phyloP scores from a whole-genome alignment of 768 basidiomycete genomes.

The Coprinopsis strossmayeri region DNA sequence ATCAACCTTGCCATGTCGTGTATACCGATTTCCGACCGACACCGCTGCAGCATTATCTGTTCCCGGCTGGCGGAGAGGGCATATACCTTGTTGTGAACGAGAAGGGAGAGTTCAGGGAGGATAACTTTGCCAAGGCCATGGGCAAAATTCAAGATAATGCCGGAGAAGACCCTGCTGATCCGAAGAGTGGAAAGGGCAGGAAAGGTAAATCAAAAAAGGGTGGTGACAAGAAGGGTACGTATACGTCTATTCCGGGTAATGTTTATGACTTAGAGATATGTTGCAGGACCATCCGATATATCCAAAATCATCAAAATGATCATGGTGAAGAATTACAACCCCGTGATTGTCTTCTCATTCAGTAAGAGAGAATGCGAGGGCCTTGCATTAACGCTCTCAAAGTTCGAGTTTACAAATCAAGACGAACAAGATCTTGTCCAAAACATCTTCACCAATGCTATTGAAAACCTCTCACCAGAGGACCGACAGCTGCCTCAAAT shows the following conservation, averaged over 20 bases:
- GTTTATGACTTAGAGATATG: not conserved
- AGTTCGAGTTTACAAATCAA: conserved; percentile 89
- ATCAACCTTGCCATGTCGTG: conserved; percentile 98
- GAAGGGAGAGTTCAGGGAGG: conserved; percentile 93
- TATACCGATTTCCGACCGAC: conserved; percentile 99
- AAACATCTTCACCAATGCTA: conserved; percentile 91
- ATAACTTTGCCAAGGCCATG: conserved; percentile 98
- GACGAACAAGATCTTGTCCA: conserved; percentile 86
- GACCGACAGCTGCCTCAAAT: conserved; percentile 93
- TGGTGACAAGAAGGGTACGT: conserved; percentile 77
- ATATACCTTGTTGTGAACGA: conserved; percentile 99
- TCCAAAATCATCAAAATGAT: conserved; percentile 98
- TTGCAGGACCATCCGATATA: conserved; percentile 80
- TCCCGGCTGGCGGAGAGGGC: conserved; percentile 93
- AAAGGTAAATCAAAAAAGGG: conserved; percentile 95
- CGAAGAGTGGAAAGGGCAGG: conserved; percentile 73
- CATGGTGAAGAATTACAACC: conserved; percentile 95
- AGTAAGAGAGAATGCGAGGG: conserved; percentile 97
- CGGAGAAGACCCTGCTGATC: conserved; percentile 91
- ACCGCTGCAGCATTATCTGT: conserved; percentile 95
- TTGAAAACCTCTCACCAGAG: conserved; percentile 78
- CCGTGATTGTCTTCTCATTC: conserved; percentile 97
- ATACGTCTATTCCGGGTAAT: not conserved
- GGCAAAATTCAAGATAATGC: conserved; percentile 76
- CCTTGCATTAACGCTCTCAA: conserved; percentile 86